These are phyloP conservation scores for Tulasnella sp. DNA, from an alignment of 768 basidiomycete genomes.

Conservation along the genomic window DNA sequence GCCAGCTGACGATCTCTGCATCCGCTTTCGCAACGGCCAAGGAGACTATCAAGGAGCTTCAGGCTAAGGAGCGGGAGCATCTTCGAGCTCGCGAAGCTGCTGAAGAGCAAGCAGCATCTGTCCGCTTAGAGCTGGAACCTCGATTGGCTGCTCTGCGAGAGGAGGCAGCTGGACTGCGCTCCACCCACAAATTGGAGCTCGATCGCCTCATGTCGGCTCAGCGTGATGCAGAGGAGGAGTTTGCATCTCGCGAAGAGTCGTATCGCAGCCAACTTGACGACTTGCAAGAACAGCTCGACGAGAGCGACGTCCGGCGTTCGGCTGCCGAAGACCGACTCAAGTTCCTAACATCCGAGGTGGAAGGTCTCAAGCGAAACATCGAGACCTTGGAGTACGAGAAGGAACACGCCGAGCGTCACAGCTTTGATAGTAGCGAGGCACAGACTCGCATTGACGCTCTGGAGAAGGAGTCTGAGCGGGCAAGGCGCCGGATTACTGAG, in stretches of 20 bases:
- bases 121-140: neutral
- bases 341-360: neutral
- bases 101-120: neutral
- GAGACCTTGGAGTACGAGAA: conserved; percentile 2
- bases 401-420: neutral
- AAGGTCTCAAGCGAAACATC: neutral
- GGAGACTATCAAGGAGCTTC: neutral
- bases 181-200: neutral
- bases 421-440: neutral
- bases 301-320: neutral
- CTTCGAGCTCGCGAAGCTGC: neutral
- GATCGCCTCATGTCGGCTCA: neutral
- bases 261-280: neutral
- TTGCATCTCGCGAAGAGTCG: neutral
- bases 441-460: conserved; percentile 2
- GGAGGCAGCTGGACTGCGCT: neutral
- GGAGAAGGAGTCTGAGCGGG: conserved; percentile 14
- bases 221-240: neutral
- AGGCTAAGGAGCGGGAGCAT: neutral
- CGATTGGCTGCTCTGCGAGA: neutral
- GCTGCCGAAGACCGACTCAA: neutral
- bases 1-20: neutral
- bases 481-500: conserved; percentile 44
- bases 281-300: neutral
- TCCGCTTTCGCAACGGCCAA: neutral